Evolutionary conservation across 2,329 filamentous ascomycete genomes (phyloP).

Genomic region (Simplicillium aogashimaense): DNA sequence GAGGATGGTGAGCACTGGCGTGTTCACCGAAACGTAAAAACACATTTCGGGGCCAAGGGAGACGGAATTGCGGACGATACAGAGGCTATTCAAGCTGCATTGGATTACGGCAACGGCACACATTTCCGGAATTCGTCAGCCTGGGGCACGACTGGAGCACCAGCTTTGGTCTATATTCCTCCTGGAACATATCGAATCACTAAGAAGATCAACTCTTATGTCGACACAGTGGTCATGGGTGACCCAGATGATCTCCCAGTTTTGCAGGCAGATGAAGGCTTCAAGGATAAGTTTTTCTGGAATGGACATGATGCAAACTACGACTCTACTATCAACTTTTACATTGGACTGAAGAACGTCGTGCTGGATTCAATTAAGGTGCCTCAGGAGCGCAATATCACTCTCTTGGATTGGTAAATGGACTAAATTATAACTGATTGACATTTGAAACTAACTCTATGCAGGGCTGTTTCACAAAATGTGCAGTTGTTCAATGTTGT

Average conservation of each 20-base stretch:
- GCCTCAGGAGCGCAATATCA: constrained; percentile 8
- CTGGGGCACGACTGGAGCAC: constrained; percentile 9
- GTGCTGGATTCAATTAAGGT: constrained; percentile 17
- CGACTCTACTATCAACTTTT: constrained; percentile 22
- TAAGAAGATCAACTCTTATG: constrained; percentile 17
- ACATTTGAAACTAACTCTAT: too few species aligned
- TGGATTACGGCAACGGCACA: constrained; percentile 8
- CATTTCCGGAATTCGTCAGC: constrained; percentile 5
- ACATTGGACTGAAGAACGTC: constrained; percentile 20
- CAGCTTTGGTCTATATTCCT: constrained; percentile 17
- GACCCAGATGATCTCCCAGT: constrained; percentile 17
- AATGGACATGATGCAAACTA: constrained; percentile 9
- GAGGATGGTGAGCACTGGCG: constrained; percentile 21
- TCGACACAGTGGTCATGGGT: constrained; percentile 20
- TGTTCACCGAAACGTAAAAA: constrained; percentile 57
- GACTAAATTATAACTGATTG: too few species aligned
- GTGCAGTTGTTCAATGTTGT: constrained; percentile 18
- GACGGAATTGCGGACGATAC: constrained; percentile 64
- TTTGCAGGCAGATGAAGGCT: constrained; percentile 13
- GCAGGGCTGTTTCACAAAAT: constrained; percentile 16
- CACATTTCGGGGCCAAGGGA: constrained; percentile 56
- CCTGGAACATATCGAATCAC: constrained; percentile 19
- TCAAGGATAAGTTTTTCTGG: constrained; percentile 8
- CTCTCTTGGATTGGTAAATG: constrained; percentile 15
- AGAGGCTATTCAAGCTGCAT: constrained; percentile 45